Conservation (phyloP, 345 rosid species). For the Boechera stricta region DNA sequence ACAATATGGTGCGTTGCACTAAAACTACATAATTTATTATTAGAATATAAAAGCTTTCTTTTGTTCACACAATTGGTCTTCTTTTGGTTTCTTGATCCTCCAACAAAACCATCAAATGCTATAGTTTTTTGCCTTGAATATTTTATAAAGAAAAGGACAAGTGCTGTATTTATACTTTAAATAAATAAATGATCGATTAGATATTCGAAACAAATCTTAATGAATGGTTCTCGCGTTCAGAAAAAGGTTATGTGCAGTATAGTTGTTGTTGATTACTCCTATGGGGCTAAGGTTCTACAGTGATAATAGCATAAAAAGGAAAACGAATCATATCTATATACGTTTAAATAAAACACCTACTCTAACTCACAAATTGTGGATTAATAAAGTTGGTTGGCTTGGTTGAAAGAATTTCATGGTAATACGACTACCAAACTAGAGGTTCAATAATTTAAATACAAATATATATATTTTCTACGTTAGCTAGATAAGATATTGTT, state of each 20-base stretch:
- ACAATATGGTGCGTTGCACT: constrained; percentile 30
- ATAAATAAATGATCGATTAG: constrained; percentile 16
- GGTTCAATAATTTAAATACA: background rate
- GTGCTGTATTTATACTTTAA: constrained; percentile 22
- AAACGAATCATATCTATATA: constrained; percentile 6
- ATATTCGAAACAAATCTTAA: constrained; percentile 30
- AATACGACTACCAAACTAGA: constrained; percentile 7
- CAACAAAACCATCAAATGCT: constrained; percentile 43
- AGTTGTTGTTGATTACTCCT: constrained; percentile 29
- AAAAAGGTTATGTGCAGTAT: constrained; percentile 38
- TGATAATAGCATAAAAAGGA: constrained; percentile 7
- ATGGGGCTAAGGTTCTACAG: constrained; percentile 31
- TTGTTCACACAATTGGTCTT: constrained; percentile 32
- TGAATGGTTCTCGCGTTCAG: constrained; percentile 32
- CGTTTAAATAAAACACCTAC: constrained; percentile 7
- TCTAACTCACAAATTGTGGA: constrained; percentile 3
- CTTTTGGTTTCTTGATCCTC: constrained; percentile 41
- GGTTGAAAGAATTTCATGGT: background rate
- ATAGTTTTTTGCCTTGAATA: constrained; percentile 26
- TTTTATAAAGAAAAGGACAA: constrained; percentile 38
- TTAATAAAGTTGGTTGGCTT: constrained; percentile 13
- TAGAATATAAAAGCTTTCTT: constrained; percentile 17
- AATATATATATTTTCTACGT: too few relatives aligned
- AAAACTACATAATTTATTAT: constrained; percentile 35
- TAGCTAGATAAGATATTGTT: background rate